These are phyloP conservation scores for Juglanconis sp. DNA, from an alignment of 2,329 filamentous ascomycete genomes.

Conservation along the genomic window DNA sequence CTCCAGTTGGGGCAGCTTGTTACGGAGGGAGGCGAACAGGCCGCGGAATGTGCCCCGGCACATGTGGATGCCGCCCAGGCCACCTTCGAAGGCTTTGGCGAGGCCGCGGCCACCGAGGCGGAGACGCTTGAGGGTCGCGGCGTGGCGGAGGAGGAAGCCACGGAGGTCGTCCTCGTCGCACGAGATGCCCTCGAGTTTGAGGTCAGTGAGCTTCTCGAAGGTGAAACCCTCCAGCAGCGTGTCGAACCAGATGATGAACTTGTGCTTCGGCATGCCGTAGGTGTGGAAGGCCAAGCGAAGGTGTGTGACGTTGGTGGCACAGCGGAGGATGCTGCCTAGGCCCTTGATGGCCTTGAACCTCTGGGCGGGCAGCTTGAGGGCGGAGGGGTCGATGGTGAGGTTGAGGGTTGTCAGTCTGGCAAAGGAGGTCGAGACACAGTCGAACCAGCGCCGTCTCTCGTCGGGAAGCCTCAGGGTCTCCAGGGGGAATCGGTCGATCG, in stretches of 20 bases:
- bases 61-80: constrained; percentile 42
- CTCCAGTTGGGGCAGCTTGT: constrained; percentile 35
- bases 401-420: constrained; percentile 36
- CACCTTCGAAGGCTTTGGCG: constrained; percentile 35
- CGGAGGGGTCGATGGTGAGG: constrained; percentile 38
- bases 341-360: constrained; percentile 40
- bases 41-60: constrained; percentile 42
- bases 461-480: constrained; percentile 37
- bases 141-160: constrained; percentile 39
- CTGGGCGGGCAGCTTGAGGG: constrained; percentile 33
- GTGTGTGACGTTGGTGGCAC: constrained; percentile 33
- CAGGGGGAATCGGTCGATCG: constrained; percentile 41
- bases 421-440: constrained; percentile 36
- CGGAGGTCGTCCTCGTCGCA: constrained; percentile 43
- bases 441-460: constrained; percentile 40
- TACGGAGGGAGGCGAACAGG: constrained; percentile 39
- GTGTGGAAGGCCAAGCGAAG: constrained; percentile 41
- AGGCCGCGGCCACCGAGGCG: constrained; percentile 44
- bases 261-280: constrained; percentile 35
- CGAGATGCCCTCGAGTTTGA: constrained; percentile 41
- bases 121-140: constrained; percentile 35
- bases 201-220: constrained; percentile 36
- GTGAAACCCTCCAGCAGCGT: constrained; percentile 37
- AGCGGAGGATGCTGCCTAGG: constrained; percentile 40
- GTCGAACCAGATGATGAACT: constrained; percentile 38